phyloP scores from a whole-genome alignment of 352 stramenopile species.

The Thraustotheca clavata region DNA sequence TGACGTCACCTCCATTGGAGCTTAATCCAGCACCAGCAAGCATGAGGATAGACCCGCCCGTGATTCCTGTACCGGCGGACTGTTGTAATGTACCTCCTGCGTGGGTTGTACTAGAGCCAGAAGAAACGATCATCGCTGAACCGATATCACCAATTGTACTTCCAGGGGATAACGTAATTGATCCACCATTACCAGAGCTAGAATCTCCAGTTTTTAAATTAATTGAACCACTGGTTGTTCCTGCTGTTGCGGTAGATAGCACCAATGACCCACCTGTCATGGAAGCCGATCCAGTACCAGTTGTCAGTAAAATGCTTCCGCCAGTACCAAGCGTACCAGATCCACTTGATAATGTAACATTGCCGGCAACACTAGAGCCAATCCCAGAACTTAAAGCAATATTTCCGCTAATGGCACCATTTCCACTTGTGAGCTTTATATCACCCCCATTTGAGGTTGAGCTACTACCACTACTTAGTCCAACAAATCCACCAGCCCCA shows the following conservation, averaged over 20 bases:
- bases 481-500: not conserved
- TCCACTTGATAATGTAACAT: not conserved
- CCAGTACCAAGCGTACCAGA: not conserved
- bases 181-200: constrained; percentile 1
- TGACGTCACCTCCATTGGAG: not conserved
- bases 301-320: not conserved
- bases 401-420: constrained; percentile 3
- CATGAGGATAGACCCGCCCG: not conserved
- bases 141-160: constrained; percentile 2
- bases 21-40: not conserved
- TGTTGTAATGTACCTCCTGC: not conserved
- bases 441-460: not conserved
- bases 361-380: constrained; percentile 5
- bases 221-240: constrained; percentile 10
- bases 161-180: not conserved
- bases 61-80: not conserved
- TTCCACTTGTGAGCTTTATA: not conserved
- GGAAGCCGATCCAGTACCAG: constrained; percentile 7
- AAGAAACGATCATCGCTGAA: not conserved
- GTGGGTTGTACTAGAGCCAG: constrained; percentile 10
- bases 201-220: constrained; percentile 1
- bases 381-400: constrained; percentile 4
- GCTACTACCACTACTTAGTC: not conserved
- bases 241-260: not conserved
- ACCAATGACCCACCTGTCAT: not conserved